A percentile compares a stretch with the other conserved stretches of the same genome.
Evolutionary conservation across 257 asterid genomes (phyloP).

Genomic region (Mitragyna speciosa): DNA sequence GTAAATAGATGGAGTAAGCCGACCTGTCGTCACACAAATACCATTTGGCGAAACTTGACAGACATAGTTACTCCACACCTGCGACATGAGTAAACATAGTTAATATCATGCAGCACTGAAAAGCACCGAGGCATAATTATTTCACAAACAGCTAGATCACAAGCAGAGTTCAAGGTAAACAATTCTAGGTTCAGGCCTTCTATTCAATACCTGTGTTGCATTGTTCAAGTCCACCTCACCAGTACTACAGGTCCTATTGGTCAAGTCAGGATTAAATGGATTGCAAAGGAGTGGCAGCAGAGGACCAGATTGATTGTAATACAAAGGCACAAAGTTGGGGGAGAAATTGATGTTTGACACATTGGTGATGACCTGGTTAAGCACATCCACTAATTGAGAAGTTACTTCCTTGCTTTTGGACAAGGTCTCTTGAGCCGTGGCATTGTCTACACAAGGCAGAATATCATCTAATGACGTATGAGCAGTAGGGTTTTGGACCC

Average conservation of each 20-base stretch:
- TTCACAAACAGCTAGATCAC: not conserved
- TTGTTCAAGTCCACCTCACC: constrained; percentile 71
- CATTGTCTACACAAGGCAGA: constrained; percentile 73
- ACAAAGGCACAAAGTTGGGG: constrained; percentile 59
- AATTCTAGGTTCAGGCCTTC: not conserved
- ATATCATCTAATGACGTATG: constrained; percentile 85
- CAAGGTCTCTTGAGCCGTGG: constrained; percentile 74
- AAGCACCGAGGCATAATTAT: not conserved
- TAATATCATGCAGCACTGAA: not conserved
- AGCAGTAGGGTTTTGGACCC: constrained; percentile 80
- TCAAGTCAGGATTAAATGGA: constrained; percentile 65
- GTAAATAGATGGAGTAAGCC: constrained; percentile 66
- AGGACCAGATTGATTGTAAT: constrained; percentile 93
- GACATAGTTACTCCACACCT: constrained; percentile 73
- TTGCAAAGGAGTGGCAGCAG: constrained; percentile 78
- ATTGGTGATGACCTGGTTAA: constrained; percentile 70
- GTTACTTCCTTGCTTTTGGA: constrained; percentile 66
- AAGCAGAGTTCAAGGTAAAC: not conserved
- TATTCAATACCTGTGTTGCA: constrained; percentile 72
- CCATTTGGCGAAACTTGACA: constrained; percentile 64
- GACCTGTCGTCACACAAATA: constrained; percentile 61
- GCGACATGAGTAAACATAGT: not conserved
- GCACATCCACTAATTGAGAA: constrained; percentile 55
- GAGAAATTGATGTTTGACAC: constrained; percentile 82
- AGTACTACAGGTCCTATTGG: constrained; percentile 50